A percentile compares a stretch with the other conserved stretches of the same genome.
phyloP scores from a whole-genome alignment of 2,329 filamentous ascomycete genomes.

The Septoria linicola region DNA sequence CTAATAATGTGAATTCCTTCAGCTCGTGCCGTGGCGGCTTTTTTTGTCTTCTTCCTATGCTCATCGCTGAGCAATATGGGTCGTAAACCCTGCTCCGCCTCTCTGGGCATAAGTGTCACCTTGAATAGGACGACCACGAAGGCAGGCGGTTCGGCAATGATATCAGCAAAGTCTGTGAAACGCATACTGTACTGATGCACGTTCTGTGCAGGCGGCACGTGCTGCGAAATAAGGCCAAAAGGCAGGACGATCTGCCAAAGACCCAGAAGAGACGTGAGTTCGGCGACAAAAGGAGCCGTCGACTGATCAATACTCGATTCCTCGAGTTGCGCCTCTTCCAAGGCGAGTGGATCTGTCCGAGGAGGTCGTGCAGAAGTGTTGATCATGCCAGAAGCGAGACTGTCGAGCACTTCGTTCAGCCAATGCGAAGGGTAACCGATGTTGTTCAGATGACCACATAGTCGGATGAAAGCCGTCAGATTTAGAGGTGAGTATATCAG shows the following conservation, averaged over 20 bases:
- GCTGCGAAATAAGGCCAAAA: slow-evolving; percentile 8
- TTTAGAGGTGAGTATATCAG: slow-evolving; percentile 26
- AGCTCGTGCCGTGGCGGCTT: slow-evolving; percentile 10
- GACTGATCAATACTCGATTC: slow-evolving; percentile 10
- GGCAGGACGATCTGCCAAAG: slow-evolving; percentile 17
- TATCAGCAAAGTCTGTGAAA: slow-evolving; percentile 5
- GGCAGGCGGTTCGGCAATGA: neutral
- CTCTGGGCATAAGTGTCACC: neutral
- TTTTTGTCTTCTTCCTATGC: neutral
- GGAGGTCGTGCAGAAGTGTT: slow-evolving; percentile 19
- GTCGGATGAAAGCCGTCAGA: slow-evolving; percentile 17
- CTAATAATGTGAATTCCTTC: slow-evolving; percentile 17
- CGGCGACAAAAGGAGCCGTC: slow-evolving; percentile 17
- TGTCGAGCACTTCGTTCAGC: slow-evolving; percentile 16
- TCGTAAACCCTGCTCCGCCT: slow-evolving; percentile 3
- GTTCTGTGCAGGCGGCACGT: neutral
- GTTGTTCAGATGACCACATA: slow-evolving; percentile 17
- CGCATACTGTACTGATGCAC: slow-evolving; percentile 15
- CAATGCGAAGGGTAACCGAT: slow-evolving; percentile 13
- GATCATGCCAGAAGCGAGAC: slow-evolving; percentile 13
- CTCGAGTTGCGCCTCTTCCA: slow-evolving; percentile 14
- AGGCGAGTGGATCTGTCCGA: slow-evolving; percentile 13
- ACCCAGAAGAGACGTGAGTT: slow-evolving; percentile 13
- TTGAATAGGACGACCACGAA: slow-evolving; percentile 19
- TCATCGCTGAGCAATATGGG: slow-evolving; percentile 19